Evolutionary conservation across 805 yeast species (phyloP), one percentile per base, ranked within the genome.

Genomic region (Kuraishia borneana): DNA sequence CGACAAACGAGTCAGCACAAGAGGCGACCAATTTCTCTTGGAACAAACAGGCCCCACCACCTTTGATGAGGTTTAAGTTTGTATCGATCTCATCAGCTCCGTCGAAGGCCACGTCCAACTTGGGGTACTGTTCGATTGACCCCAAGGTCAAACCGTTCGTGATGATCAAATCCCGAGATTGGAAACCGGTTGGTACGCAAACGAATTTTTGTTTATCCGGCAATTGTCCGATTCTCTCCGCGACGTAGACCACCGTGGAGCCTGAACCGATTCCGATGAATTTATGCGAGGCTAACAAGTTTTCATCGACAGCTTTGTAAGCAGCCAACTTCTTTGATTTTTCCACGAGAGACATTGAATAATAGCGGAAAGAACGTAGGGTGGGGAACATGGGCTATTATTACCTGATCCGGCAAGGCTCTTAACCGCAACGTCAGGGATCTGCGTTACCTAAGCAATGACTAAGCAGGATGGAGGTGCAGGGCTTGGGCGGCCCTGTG

Each of bases 31-130:
- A 67, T 60, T 92, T 92, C 56, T 92, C 99, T 61, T 89, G 98
- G 61, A 92, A 80, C 42, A 87, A 65, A 57, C 99, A 92, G 2
- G 96, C 99, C 28, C 99, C 99, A 32, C 99, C 99, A 44, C 99
- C 99, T 60, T 92, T 92, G 54, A 92, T 92, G 48, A 88, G 76
- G 52, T 87, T 83, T 46, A 92, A 66, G 16, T 67, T 52, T 4
- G 72, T 52, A 56, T 89, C 98, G 38, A 88, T 88, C 58, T 92
- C 98, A 58, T 92, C 99, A 2, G 98, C 97, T 30, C 99, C 99
- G 56, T 92, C 99, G 54, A 92, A 92, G 2, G 96, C 95, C 46
- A 92, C 75, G 53, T 92, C 98, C 30, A 92, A 62, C 18, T 68
- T 68, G 2, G 94, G 83, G 42, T 62, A 77, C 61, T 85, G 88